Percentiles rank a stretch among this genome's conserved stretches.
phyloP scores from a whole-genome alignment of 148 eudicot species.

The Nepenthes mirabilis region DNA sequence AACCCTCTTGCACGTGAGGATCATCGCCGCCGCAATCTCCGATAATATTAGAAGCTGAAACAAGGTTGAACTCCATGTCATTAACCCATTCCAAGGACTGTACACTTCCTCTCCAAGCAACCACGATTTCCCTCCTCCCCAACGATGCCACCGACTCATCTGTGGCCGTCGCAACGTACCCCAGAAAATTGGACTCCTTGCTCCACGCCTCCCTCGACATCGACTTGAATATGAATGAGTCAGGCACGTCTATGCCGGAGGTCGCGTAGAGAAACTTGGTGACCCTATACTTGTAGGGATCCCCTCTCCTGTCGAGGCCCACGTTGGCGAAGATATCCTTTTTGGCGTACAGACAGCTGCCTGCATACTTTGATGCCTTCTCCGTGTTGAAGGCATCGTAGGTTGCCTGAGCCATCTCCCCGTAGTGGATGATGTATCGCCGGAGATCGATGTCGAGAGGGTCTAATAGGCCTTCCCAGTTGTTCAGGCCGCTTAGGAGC shows the following conservation, averaged over 20 bases:
- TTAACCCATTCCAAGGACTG: constrained; percentile 59
- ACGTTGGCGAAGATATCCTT: constrained; percentile 13
- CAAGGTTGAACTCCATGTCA: constrained; percentile 37
- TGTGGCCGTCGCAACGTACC: constrained; percentile 65
- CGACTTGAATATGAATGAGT: constrained; percentile 45
- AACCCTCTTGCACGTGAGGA: constrained; percentile 52
- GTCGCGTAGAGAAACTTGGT: constrained; percentile 72
- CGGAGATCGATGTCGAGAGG: constrained; percentile 66
- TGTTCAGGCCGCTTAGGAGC: constrained; percentile 38
- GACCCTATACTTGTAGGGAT: constrained; percentile 44
- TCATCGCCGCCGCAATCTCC: constrained; percentile 24
- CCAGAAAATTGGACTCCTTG: constrained; percentile 72
- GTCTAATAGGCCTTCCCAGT: constrained; percentile 58
- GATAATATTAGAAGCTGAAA: constrained; percentile 33
- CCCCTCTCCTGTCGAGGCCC: constrained; percentile 16
- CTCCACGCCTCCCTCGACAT: constrained; percentile 71
- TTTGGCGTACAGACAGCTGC: constrained; percentile 14
- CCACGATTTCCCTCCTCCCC: constrained; percentile 66
- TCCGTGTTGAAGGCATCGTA: constrained; percentile 52
- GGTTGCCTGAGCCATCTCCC: constrained; percentile 71
- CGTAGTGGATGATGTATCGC: constrained; percentile 51
- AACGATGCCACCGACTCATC: constrained; percentile 36
- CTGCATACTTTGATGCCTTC: constrained; percentile 31
- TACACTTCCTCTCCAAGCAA: constrained; percentile 76
- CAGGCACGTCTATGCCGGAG: constrained; percentile 44